A percentile compares a stretch with the other conserved stretches of the same genome.
Conservation (phyloP, 1,284 basidiomycete species). For the Cutaneotrichosporon cyanovorans region DNA sequence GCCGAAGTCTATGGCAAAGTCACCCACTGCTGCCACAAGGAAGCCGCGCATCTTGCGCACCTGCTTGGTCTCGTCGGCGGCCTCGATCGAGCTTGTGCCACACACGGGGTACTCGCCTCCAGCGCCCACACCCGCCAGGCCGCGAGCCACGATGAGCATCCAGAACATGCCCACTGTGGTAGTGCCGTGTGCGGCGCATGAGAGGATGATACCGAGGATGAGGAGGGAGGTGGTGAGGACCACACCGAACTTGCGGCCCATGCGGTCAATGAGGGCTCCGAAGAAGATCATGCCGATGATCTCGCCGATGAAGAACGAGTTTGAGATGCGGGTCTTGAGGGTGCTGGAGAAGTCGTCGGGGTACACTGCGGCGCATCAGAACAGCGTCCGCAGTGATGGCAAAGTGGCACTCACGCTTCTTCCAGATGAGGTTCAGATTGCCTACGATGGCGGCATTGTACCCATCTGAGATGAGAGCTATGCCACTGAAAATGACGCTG, state of each 20-base stretch:
- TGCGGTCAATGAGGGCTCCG: slow-evolving; percentile 25
- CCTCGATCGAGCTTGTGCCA: slow-evolving; percentile 58
- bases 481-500: slow-evolving; percentile 1
- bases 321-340: slow-evolving; percentile 27
- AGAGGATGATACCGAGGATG: slow-evolving; percentile 25
- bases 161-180: slow-evolving; percentile 53
- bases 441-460: slow-evolving; percentile 27
- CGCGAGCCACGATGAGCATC: slow-evolving; percentile 65
- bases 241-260: slow-evolving; percentile 29
- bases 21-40: slow-evolving; percentile 68
- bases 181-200: slow-evolving; percentile 18
- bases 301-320: slow-evolving; percentile 25
- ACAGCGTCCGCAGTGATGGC: slow-evolving; percentile 5
- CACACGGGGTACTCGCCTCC: slow-evolving; percentile 70
- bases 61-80: slow-evolving; percentile 59
- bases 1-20: slow-evolving; percentile 34
- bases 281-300: slow-evolving; percentile 23
- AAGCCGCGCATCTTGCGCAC: slow-evolving; percentile 53
- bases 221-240: slow-evolving; percentile 25
- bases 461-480: slow-evolving; percentile 27
- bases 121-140: slow-evolving; percentile 62
- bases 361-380: slow-evolving; percentile 22
- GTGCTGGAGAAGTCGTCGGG: slow-evolving; percentile 14
- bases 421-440: slow-evolving; percentile 8
- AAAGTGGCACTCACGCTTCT: slow-evolving; percentile 1